A percentile compares a stretch with the other conserved stretches of the same genome.
Evolutionary conservation across 495 filamentous ascomycete species (phyloP).

Genomic region (Penicillium samsonianum): DNA sequence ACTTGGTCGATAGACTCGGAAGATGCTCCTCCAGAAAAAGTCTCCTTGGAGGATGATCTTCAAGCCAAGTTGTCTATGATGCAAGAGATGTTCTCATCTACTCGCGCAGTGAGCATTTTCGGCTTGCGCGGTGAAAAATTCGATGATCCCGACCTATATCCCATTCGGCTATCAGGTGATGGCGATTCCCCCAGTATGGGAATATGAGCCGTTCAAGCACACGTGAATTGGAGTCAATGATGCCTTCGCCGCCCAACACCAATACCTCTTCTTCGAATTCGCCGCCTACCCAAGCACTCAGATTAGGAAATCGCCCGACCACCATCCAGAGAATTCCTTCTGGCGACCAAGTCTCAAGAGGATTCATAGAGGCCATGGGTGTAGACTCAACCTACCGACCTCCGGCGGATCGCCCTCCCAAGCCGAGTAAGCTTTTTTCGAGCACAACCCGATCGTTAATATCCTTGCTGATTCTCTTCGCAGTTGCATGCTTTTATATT

Average conservation of each 20-base stretch:
- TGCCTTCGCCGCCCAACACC: constrained; percentile 66
- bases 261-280: constrained; percentile 51
- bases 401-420: constrained; percentile 67
- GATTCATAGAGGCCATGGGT: constrained; percentile 89
- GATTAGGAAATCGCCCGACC: constrained; percentile 36
- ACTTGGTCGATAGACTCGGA: constrained; percentile 96
- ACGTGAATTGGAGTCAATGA: constrained; percentile 54
- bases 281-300: constrained; percentile 28
- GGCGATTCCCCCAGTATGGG: constrained; percentile 60
- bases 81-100: constrained; percentile 96
- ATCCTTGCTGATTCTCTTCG: constrained; percentile 8
- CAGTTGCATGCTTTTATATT: constrained; percentile 88
- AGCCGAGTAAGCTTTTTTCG: constrained; percentile 59
- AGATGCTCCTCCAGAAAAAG: constrained; percentile 62
- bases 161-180: constrained; percentile 74
- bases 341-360: constrained; percentile 52
- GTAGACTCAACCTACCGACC: constrained; percentile 85
- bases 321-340: constrained; percentile 49
- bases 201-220: constrained; percentile 51
- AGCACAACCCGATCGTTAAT: neutral
- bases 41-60: constrained; percentile 82
- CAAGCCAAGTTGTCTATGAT: constrained; percentile 79
- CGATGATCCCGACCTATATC: constrained; percentile 88
- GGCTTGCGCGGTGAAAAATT: constrained; percentile 78
- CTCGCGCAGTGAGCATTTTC: constrained; percentile 78